Conservation (phyloP, 495 filamentous ascomycete genomes). For the Diplogelasinospora grovesii region DNA sequence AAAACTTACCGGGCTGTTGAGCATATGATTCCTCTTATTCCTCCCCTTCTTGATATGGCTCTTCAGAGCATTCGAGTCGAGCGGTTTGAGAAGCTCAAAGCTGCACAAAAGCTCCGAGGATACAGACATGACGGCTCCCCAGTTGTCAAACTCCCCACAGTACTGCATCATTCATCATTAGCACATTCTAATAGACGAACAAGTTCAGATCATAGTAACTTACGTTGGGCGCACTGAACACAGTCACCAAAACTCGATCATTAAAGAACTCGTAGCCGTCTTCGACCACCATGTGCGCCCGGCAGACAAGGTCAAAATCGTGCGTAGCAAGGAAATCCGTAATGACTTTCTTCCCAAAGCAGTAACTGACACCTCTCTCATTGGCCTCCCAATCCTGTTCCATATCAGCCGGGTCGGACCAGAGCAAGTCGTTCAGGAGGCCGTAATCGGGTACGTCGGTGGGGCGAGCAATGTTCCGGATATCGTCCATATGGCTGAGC, state of each 20-base stretch:
- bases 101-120: slow-evolving; percentile 89
- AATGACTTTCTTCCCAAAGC: slow-evolving; percentile 97
- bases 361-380: slow-evolving; percentile 95
- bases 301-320: slow-evolving; percentile 95
- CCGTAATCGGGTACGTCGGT: slow-evolving; percentile 98
- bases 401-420: slow-evolving; percentile 98
- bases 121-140: slow-evolving; percentile 98
- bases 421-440: slow-evolving; percentile 89
- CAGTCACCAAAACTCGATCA: slow-evolving; percentile 89
- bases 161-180: slow-evolving; percentile 51
- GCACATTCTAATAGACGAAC: too few relatives aligned
- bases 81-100: slow-evolving; percentile 92
- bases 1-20: slow-evolving; percentile 81
- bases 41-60: slow-evolving; percentile 98
- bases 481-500: slow-evolving; percentile 95
- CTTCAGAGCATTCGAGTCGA: slow-evolving; percentile 96
- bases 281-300: slow-evolving; percentile 99
- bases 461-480: slow-evolving; percentile 87
- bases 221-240: slow-evolving; percentile 97
- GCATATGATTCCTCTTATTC: slow-evolving; percentile 80
- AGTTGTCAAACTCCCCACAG: slow-evolving; percentile 98
- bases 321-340: slow-evolving; percentile 91
- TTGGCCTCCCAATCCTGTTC: slow-evolving; percentile 97
- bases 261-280: slow-evolving; percentile 99
- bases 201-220: too few relatives aligned